Evolutionary conservation across 1,284 basidiomycete species (phyloP), one percentile per base, ranked within the genome.

Genomic region (Taiwanofungus camphoratus): DNA sequence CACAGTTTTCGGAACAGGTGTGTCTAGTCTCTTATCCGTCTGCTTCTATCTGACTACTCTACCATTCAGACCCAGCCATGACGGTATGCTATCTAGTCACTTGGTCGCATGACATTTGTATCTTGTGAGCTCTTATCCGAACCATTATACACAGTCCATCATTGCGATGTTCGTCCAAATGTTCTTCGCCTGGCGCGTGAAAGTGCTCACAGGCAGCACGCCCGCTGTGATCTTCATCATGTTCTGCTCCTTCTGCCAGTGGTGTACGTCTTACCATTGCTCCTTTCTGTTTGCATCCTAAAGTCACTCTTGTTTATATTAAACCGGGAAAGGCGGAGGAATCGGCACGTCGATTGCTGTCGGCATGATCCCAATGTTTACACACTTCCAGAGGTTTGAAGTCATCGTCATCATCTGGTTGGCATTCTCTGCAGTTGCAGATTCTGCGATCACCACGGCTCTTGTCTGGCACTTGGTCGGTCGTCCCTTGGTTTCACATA

Each of bases 151-250:
- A 12, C 34, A 69, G 65, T 61, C 64, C 2, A 49, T 70, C 31
- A 65, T 68, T 13, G 69, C 68, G 13, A 55, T 62, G 33, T 52
- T 61, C 18, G 68, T 69, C 13, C 68, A 70, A 41, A 44, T 63
- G 26, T 70, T 70, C 53, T 70, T 71, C 47, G 65, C 68, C 4
- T 70, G 68, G 68, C 56, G 69, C 46, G 66, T 70, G 34, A 61
- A 60, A 30, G 55, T 68, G 16, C 58, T 70, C 38, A 67, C 62
- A 13, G 54, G 57, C 31, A 65, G 51, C 40, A 54, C 53, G 20
- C 43, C 57, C 5, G 49, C 61, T 15, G 53, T 64, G 7, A 32
- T 39, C 7, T 48, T 57, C 27, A 58, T 63, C 35, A 37, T 50
- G 4, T 43, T 57, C 31, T 60, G 60, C 33, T 58, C 61, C 4